Conservation (phyloP, 2,329 filamentous ascomycete species). For the Trichoderma gracile region DNA sequence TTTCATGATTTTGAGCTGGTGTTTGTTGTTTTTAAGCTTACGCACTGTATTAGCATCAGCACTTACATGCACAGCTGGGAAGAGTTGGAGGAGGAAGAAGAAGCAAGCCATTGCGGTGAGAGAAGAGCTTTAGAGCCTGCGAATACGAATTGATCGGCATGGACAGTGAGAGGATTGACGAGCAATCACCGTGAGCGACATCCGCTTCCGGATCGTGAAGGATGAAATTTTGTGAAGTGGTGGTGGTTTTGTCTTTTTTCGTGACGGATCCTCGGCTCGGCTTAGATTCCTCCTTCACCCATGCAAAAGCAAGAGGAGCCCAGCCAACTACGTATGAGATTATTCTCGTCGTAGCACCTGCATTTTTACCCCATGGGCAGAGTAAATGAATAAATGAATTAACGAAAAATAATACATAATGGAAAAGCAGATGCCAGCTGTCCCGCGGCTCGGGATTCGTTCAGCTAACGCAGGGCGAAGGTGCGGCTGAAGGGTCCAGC, state of each 20-base stretch:
- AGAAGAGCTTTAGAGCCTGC: not conserved
- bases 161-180: not conserved
- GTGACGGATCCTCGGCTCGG: too few species aligned
- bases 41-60: constrained; percentile 6
- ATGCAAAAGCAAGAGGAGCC: too few species aligned
- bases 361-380: not conserved
- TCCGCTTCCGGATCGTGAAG: not conserved
- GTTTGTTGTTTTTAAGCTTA: not conserved
- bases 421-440: constrained; percentile 5
- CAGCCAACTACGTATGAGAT: too few species aligned
- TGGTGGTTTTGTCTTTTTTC: too few species aligned
- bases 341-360: too few species aligned
- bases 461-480: not conserved
- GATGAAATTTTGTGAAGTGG: too few species aligned
- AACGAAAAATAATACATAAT: too few species aligned
- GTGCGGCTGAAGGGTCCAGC: constrained; percentile 18
- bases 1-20: too few species aligned
- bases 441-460: constrained; percentile 14
- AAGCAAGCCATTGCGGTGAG: too few species aligned
- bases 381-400: too few species aligned
- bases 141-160: constrained; percentile 12
- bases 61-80: not conserved
- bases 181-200: not conserved
- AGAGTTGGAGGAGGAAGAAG: constrained; percentile 1
- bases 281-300: too few species aligned